Conservation (phyloP, 805 yeast genomes). For the Phaffomyces opuntiae region DNA sequence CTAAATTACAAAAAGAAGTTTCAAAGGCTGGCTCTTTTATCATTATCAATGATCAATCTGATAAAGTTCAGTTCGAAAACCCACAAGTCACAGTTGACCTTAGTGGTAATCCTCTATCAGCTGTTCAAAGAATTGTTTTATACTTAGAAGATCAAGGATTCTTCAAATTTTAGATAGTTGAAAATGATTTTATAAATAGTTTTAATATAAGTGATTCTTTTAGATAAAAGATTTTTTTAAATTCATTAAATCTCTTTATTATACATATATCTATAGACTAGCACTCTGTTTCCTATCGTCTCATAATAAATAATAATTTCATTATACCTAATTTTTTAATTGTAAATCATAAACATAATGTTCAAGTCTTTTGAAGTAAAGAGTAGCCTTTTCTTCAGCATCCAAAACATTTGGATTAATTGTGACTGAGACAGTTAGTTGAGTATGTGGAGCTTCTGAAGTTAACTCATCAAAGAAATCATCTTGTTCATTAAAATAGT, state of each 20-base stretch:
- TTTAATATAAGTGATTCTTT: no score
- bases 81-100: conserved; percentile 55
- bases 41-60: conserved; percentile 35
- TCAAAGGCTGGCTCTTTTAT: conserved; percentile 41
- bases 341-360: conserved; percentile 16
- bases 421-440: conserved; percentile 29
- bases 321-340: not conserved
- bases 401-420: conserved; percentile 33
- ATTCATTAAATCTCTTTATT: no score
- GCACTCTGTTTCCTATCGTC: no score
- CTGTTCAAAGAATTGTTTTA: conserved; percentile 66
- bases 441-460: conserved; percentile 16
- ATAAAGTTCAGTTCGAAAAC: conserved; percentile 30
- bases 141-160: conserved; percentile 80
- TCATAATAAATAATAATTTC: no score
- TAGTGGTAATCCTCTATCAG: conserved; percentile 53
- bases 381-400: conserved; percentile 39
- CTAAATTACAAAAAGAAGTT: conserved; percentile 24
- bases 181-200: no score
- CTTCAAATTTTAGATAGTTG: conserved; percentile 39
- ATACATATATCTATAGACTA: no score
- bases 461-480: conserved; percentile 22
- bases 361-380: conserved; percentile 16
- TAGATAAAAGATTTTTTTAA: no score
- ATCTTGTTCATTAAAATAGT: conserved; percentile 7